Base-by-base conservation (phyloP, 805 yeast species). In the Komagataella kurtzmanii region DNA sequence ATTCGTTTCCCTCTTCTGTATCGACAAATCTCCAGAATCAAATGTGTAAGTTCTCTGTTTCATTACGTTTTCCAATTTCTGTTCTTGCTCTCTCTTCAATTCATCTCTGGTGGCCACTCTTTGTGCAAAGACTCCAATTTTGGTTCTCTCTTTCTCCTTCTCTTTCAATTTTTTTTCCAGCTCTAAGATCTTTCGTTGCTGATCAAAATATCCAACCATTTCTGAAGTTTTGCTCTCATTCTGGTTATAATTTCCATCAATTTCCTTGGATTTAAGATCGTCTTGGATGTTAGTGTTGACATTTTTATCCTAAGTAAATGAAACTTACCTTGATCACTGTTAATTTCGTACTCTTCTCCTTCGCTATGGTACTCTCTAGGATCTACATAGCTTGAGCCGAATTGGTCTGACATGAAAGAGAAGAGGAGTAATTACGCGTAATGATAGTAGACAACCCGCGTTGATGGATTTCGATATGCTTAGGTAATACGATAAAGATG, bases 1-100 rank as follows among this genome's bases (percentile, higher is more conserved):
- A 51, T 75, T 65, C 1, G 40, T 30, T 10, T 30, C 40, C 4
- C 14, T 30, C n/a, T 30, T 30, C 40, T 30, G 12, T 30, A 10
- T 14, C 6, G 14, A 10, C 40, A 30, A 30, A 2, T 30, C 14
- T 10, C 14, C 40, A 30, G n/a, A 30, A 30, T 30, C 40, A 30
- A 30, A 30, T 8, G 40, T 30, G 14, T 30, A 30, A 10, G 40
- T 30, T 30, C 40, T 30, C 12, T 30, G 40, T 30, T 30, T 30
- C 40, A 30, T 30, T 7, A 30, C 10, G 14, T 14, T 2, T 10
- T 30, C 40, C 40, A 30, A 14, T 14, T 10, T 14, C n/a, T 30
- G 40, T 8, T 30, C 40, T 14, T 30, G 14, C 14, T 14, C 14
- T 8, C 40, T 30, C 40, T 30, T 30, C 10, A 30, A 4, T 14